phyloP scores from a whole-genome alignment of 306 rosid genomes.

The Quercus parvula region DNA sequence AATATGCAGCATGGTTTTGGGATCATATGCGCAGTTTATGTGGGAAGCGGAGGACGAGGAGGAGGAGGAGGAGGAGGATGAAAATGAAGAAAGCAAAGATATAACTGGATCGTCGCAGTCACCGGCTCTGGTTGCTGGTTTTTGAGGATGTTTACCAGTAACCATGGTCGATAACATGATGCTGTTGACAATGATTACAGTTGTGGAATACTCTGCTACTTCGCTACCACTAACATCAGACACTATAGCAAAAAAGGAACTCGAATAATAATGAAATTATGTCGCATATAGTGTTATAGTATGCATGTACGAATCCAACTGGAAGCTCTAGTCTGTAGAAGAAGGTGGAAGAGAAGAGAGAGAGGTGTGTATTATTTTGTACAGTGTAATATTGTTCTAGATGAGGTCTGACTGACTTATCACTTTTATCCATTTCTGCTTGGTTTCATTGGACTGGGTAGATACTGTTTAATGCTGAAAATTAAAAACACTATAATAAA shows the following conservation, averaged over 20 bases:
- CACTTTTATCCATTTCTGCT: too few relatives aligned
- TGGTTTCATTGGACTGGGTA: too few relatives aligned
- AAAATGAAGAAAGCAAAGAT: not conserved
- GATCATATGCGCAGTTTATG: conserved; percentile 66
- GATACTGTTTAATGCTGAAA: too few relatives aligned
- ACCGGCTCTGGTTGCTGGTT: conserved; percentile 35
- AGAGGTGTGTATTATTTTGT: too few relatives aligned
- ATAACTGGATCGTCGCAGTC: not conserved
- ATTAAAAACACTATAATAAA: too few relatives aligned
- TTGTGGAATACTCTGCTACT: too few relatives aligned
- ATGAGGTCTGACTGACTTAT: too few relatives aligned
- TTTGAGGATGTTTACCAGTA: conserved; percentile 1
- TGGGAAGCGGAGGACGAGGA: conserved; percentile 66
- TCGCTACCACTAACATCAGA: not conserved
- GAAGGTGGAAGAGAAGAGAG: too few relatives aligned
- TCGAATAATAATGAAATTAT: not conserved
- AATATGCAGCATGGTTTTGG: conserved; percentile 54
- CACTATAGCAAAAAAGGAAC: not conserved
- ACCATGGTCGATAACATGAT: not conserved
- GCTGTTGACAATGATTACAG: not conserved
- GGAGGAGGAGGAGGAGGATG: not conserved
- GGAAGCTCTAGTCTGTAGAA: too few relatives aligned
- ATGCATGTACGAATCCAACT: too few relatives aligned
- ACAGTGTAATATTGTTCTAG: too few relatives aligned
- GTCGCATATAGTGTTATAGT: too few relatives aligned